Percentiles rank a stretch among this genome's conserved stretches.
Evolutionary conservation across 1,139 yeast species (phyloP).

Genomic region (Suhomyces terraborum): DNA sequence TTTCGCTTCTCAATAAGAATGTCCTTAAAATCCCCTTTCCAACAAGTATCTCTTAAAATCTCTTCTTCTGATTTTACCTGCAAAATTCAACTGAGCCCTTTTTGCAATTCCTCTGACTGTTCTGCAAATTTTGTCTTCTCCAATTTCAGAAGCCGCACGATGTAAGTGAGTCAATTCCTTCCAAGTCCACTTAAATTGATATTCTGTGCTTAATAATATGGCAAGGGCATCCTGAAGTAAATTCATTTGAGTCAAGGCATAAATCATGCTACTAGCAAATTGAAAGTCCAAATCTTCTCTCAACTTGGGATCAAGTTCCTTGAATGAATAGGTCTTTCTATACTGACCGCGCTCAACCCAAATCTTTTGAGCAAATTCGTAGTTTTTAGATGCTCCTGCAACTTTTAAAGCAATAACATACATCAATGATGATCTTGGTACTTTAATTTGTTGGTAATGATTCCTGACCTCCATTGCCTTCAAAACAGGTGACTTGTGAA

Average conservation of each 20-base stretch:
- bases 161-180: conserved; percentile 52
- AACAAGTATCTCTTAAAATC: conserved; percentile 35
- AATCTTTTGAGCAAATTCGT: conserved; percentile 59
- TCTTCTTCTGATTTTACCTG: conserved; percentile 41
- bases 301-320: conserved; percentile 32
- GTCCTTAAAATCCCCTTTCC: conserved; percentile 39
- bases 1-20: no score
- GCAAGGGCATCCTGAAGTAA: conserved; percentile 70
- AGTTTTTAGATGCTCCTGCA: conserved; percentile 55
- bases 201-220: conserved; percentile 64
- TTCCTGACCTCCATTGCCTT: conserved; percentile 13
- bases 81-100: conserved; percentile 37
- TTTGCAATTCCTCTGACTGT: conserved; percentile 37
- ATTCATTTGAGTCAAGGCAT: conserved; percentile 51
- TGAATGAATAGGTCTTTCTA: conserved; percentile 57
- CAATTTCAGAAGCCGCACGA: conserved; percentile 50
- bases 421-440: conserved; percentile 52
- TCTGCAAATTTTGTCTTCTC: conserved; percentile 42
- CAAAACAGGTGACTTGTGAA: conserved; percentile 32
- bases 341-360: conserved; percentile 81
- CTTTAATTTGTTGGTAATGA: conserved; percentile 19
- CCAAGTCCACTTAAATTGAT: conserved; percentile 74
- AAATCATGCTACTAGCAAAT: conserved; percentile 68
- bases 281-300: conserved; percentile 61
- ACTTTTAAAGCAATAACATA: conserved; percentile 70